Percentiles rank a stretch among this genome's conserved stretches.
Conservation (phyloP, 164 flowering plant genomes). For the Vitis rotundifolia region DNA sequence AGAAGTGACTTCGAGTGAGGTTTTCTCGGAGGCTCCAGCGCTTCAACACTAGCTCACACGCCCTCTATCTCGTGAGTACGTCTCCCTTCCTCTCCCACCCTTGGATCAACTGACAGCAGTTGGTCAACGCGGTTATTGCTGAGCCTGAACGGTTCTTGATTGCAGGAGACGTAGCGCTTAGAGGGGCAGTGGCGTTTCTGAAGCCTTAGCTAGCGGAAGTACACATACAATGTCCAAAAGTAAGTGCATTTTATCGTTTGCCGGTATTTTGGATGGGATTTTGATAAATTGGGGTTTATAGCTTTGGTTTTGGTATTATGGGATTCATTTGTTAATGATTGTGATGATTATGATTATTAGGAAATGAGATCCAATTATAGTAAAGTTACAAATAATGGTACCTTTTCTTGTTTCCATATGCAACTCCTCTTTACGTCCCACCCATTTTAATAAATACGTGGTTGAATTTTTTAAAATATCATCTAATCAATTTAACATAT, state of each 20-base stretch:
- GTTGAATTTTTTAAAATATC: too few relatives aligned
- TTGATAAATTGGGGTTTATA: not conserved
- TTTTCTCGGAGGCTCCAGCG: slow-evolving; percentile 41
- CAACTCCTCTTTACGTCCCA: too few relatives aligned
- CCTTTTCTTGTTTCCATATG: not conserved
- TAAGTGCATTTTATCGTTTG: slow-evolving; percentile 1
- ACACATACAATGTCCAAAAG: slow-evolving; percentile 16
- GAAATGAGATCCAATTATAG: slow-evolving; percentile 1
- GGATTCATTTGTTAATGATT: slow-evolving; percentile 3
- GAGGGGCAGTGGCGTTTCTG: too few relatives aligned
- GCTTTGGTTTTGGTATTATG: not conserved
- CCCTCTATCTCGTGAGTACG: slow-evolving; percentile 9
- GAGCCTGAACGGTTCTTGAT: slow-evolving; percentile 1
- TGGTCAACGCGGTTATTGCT: not conserved
- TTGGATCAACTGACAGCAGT: not conserved
- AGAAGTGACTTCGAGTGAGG: slow-evolving; percentile 44
- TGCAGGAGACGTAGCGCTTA: too few relatives aligned
- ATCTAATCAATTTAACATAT: too few relatives aligned
- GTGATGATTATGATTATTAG: slow-evolving; percentile 4
- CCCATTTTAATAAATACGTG: too few relatives aligned
- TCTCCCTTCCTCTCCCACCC: not conserved
- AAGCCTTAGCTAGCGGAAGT: slow-evolving; percentile 1
- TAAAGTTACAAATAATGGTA: slow-evolving; percentile 7
- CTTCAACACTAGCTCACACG: not conserved
- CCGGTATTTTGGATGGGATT: slow-evolving; percentile 9